Base-by-base conservation (phyloP, 2,329 filamentous ascomycete genomes). In the Aspergillus tubingensis region DNA sequence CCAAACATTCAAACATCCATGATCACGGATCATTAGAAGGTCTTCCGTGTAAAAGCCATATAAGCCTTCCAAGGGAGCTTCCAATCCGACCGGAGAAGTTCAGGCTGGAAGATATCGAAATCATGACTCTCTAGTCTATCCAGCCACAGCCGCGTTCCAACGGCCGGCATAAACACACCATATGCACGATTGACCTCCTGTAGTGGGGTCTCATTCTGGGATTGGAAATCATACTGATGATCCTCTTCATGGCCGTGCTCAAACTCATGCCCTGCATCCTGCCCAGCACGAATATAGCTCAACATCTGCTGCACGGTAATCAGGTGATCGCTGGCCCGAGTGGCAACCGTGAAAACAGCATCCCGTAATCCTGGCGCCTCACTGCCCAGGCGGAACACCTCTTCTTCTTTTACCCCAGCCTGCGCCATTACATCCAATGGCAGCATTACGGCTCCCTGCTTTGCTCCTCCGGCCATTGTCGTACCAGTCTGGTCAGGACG, bases 261-360 rank as follows among this genome's bases (percentile, higher is more conserved):
- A 74, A 94, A 97, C 5, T 91, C 91, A 73, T 97, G 94, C 0
- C 89, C 91, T 0, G 91, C 86, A 52, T 87, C 88, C 67, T 89
- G 79, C 1, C 92, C 91, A 3, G 86, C 87, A 57, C 86, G 86
- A 19, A 96, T 79, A 69, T 91, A 91, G 70, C 87, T 88, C 62
- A 98, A 77, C 92, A 99, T 96, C 74, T 96, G 91, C 61, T 92
- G 83, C 2, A 91, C 94, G 0, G 94, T 98, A 67, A 97, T 96
- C 36, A 99, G 81, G 76, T 99, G 95, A 74, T 99, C 95, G 71
- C 96, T 96, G 6, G 95, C 95, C 39, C 94, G 86, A 0, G 95
- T 99, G 0, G 95, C 95, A 13, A 99, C 91, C 3, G 87, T 85
- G 76, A 98, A 99, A 0, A 98, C 87, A 3, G 93, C 94, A 75